These are phyloP conservation scores for Talaromyces piceae DNA, from an alignment of 2,329 filamentous ascomycete genomes.

Conservation along the genomic window DNA sequence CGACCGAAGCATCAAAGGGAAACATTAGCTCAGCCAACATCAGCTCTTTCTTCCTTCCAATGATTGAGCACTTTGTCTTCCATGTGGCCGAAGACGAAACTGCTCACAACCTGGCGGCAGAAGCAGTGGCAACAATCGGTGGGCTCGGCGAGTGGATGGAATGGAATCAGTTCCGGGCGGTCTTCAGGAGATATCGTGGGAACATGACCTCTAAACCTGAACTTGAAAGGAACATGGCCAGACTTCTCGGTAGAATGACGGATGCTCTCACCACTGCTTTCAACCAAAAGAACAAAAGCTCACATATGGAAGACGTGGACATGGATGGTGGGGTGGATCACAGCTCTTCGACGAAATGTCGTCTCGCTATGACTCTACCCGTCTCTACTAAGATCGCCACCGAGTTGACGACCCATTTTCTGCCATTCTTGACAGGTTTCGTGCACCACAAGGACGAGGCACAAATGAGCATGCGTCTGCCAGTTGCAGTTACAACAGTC, in stretches of 20 bases:
- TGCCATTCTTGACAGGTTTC: slow-evolving; percentile 74
- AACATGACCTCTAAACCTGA: slow-evolving; percentile 76
- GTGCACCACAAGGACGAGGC: slow-evolving; percentile 92
- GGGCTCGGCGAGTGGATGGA: slow-evolving; percentile 67
- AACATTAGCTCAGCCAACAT: slow-evolving; percentile 69
- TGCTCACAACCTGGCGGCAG: slow-evolving; percentile 74
- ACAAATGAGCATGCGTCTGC: slow-evolving; percentile 85
- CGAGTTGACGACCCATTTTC: slow-evolving; percentile 66
- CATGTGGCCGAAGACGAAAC: slow-evolving; percentile 61
- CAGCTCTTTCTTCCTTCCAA: slow-evolving; percentile 77
- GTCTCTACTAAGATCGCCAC: slow-evolving; percentile 58
- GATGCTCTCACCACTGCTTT: slow-evolving; percentile 62
- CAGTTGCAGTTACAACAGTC: slow-evolving; percentile 79
- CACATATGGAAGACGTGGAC: slow-evolving; percentile 2
- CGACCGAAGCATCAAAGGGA: slow-evolving; percentile 56
- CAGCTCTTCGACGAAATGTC: slow-evolving; percentile 25
- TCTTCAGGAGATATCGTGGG: slow-evolving; percentile 74
- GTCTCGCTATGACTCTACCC: slow-evolving; percentile 60
- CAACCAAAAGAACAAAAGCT: slow-evolving; percentile 13
- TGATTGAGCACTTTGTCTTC: slow-evolving; percentile 92
- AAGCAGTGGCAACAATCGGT: slow-evolving; percentile 75
- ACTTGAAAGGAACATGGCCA: slow-evolving; percentile 76
- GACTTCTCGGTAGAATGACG: slow-evolving; percentile 71
- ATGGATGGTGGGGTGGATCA: slow-evolving; percentile 18
- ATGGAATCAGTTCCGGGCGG: slow-evolving; percentile 83